Evolutionary conservation across 2,329 filamentous ascomycete species (phyloP), one percentile per base, ranked within the genome.

Genomic region (Aspergillus tubingensis): DNA sequence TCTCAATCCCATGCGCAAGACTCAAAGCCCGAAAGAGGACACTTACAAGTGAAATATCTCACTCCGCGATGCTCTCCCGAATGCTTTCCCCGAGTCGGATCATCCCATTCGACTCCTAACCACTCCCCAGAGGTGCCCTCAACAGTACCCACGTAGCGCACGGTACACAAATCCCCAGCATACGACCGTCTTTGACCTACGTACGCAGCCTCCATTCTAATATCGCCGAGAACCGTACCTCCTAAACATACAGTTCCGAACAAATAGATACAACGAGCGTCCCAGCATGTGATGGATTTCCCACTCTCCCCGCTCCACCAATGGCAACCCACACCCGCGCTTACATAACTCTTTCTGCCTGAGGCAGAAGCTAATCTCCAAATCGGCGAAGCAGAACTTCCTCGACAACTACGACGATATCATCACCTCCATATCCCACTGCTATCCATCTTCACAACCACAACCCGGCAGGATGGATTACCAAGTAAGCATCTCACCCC

Each of bases 91-190:
- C 93, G 85, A 39, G 82, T 83, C 59, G 88, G 81, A 74, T 97
- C 91, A 77, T 98, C 94, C 95, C 95, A 99, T 83, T 99, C 95
- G 51, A 98, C 91, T 50, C 95, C 95, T 36, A 98, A 84, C 93
- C 94, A 98, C 64, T 84, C 81, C 52, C 92, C 91, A 47, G 85
- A 82, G 8, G 92, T 93, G 67, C 90, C 91, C 54, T 86, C 82
- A 7, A 98, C 89, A 36, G 84, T 76, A 48, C 95, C 95, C 62
- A 91, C 79, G 72, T 93, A 98, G 62, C 92, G 88, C 60, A 98
- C 84, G 1, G 94, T 98, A 77, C 93, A 96, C 44, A 90, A 78
- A 19, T 87, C 86, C 32, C 86, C 87, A 66, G 90, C 87, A 69
- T 91, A 96, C 3, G 91, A 96, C 43, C 94, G 81, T 13, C 95